These are phyloP conservation scores for Mycosarcoma mackinlayi DNA, from an alignment of 1,284 basidiomycete species.

Conservation along the genomic window DNA sequence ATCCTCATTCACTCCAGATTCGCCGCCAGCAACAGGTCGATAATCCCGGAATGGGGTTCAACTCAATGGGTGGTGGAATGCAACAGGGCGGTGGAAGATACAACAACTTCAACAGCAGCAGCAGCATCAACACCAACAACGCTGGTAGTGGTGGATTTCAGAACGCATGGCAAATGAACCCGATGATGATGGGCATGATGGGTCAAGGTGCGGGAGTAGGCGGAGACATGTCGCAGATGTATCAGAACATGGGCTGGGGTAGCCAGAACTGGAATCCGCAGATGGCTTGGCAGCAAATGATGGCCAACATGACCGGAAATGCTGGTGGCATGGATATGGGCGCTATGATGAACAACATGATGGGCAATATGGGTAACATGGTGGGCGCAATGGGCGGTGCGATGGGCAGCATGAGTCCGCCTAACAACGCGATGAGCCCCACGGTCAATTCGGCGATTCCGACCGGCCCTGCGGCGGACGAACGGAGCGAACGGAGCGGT, in stretches of 20 bases:
- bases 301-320: constrained; percentile 43
- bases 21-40: constrained; percentile 32
- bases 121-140: constrained; percentile 17
- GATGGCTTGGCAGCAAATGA: constrained; percentile 66
- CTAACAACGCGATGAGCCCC: constrained; percentile 43
- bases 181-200: constrained; percentile 71
- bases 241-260: constrained; percentile 71
- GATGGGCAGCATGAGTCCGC: constrained; percentile 50
- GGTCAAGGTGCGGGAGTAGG: no score
- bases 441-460: constrained; percentile 29
- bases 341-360: constrained; percentile 68
- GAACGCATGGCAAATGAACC: constrained; percentile 67
- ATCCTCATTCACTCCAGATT: constrained; percentile 35
- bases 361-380: constrained; percentile 70
- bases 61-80: constrained; percentile 12
- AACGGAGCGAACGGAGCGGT: constrained; percentile 3
- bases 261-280: constrained; percentile 63
- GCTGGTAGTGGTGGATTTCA: constrained; percentile 76
- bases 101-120: constrained; percentile 6
- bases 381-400: constrained; percentile 48
- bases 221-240: constrained; percentile 72
- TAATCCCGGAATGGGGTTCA: constrained; percentile 10
- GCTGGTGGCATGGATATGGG: constrained; percentile 71
- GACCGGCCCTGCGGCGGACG: constrained; percentile 8
- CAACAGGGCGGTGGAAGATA: constrained; percentile 14